Conservation (phyloP, 768 basidiomycete genomes). For the Suillus placidus region DNA sequence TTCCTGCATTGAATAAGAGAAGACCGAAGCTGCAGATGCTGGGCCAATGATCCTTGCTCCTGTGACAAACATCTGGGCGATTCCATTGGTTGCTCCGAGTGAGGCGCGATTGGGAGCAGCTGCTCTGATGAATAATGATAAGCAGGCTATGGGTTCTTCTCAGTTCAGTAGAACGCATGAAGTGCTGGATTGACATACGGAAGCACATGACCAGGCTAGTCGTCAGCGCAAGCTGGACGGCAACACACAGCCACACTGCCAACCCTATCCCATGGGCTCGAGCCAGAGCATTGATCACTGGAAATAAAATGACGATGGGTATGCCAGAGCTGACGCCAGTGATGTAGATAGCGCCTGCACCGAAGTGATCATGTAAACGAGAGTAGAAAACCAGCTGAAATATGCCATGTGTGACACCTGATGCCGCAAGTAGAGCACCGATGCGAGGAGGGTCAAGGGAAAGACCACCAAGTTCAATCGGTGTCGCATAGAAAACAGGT, state of each 20-base stretch:
- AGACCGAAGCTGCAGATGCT: neutral
- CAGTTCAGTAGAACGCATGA: neutral
- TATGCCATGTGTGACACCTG: slow-evolving; percentile 38
- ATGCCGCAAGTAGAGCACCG: slow-evolving; percentile 27
- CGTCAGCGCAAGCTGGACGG: slow-evolving; percentile 27
- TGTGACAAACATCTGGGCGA: neutral
- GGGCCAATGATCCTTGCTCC: neutral
- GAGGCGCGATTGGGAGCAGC: slow-evolving; percentile 9
- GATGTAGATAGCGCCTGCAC: slow-evolving; percentile 43
- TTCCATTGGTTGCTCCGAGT: neutral
- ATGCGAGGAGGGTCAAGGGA: slow-evolving; percentile 31
- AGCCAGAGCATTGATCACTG: slow-evolving; percentile 31
- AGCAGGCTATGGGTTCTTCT: neutral
- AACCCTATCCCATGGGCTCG: slow-evolving; percentile 21
- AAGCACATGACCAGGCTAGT: slow-evolving; percentile 33
- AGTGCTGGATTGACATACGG: slow-evolving; percentile 24
- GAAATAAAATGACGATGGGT: slow-evolving; percentile 36
- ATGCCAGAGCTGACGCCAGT: slow-evolving; percentile 31
- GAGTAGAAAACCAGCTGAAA: slow-evolving; percentile 68
- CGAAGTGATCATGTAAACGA: slow-evolving; percentile 53
- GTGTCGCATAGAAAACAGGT: slow-evolving; percentile 36
- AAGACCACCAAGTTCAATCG: slow-evolving; percentile 35
- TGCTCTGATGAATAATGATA: neutral
- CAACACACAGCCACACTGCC: slow-evolving; percentile 31
- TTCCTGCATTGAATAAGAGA: neutral